A percentile compares a stretch with the other conserved stretches of the same genome.
Conservation (phyloP, 495 filamentous ascomycete species). For the Sporormia fimetaria region DNA sequence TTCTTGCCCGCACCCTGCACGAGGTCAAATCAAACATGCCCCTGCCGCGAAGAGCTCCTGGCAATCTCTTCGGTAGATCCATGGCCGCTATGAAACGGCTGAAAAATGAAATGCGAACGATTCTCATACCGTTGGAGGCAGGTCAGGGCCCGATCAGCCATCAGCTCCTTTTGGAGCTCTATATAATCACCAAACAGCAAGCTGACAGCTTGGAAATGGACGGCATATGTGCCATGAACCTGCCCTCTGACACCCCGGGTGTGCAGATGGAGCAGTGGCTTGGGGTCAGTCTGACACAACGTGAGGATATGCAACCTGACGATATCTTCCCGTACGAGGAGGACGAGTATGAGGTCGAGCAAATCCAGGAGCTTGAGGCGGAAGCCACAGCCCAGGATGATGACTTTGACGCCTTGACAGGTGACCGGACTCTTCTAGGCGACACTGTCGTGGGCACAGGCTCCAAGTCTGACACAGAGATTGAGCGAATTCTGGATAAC, state of each 20-base stretch:
- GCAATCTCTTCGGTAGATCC: conserved; percentile 30
- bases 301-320: conserved; percentile 33
- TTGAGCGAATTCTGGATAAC: conserved; percentile 29
- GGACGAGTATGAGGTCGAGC: conserved; percentile 52
- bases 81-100: conserved; percentile 37
- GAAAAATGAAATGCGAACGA: conserved; percentile 35
- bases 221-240: conserved; percentile 38
- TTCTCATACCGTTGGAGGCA: conserved; percentile 34
- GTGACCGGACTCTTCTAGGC: conserved; percentile 36
- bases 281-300: conserved; percentile 36
- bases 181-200: conserved; percentile 52
- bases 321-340: conserved; percentile 48
- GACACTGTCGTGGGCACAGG: conserved; percentile 39
- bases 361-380: conserved; percentile 52
- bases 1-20: conserved; percentile 55
- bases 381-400: conserved; percentile 41
- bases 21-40: conserved; percentile 38
- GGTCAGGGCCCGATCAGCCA: conserved; percentile 34
- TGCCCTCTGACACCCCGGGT: conserved; percentile 23
- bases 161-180: conserved; percentile 40
- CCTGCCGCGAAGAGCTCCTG: conserved; percentile 14
- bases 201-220: conserved; percentile 44
- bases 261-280: conserved; percentile 55
- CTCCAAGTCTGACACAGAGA: conserved; percentile 22
- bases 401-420: conserved; percentile 45